phyloP scores from a whole-genome alignment of 2,329 filamentous ascomycete species.

The Xylariaceae sp. region DNA sequence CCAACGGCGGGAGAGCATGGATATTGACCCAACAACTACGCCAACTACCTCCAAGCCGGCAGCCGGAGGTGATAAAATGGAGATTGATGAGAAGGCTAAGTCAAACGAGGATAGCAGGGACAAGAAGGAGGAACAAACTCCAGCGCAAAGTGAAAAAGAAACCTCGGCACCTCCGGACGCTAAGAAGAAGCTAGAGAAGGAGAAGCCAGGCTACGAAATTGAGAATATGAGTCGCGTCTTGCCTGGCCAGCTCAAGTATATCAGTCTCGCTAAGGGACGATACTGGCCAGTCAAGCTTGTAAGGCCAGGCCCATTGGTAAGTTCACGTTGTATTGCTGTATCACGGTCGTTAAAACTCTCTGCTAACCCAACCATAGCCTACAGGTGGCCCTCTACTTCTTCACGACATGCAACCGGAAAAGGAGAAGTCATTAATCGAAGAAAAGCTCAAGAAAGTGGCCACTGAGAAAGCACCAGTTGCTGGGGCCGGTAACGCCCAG shows the following conservation, averaged over 20 bases:
- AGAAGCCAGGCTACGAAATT: conserved; percentile 95
- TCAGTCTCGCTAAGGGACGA: conserved; percentile 87
- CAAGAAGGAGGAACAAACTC: conserved; percentile 62
- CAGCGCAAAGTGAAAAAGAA: conserved; percentile 63
- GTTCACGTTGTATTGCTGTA: conserved; percentile 34
- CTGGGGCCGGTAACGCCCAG: conserved; percentile 40
- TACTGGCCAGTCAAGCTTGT: conserved; percentile 82
- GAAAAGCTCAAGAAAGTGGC: conserved; percentile 87
- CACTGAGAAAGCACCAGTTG: conserved; percentile 66
- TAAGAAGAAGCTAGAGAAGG: conserved; percentile 93
- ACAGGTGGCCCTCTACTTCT: conserved; percentile 95
- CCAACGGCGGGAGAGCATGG: conserved; percentile 91
- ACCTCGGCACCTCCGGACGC: conserved; percentile 56
- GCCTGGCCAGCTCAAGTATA: conserved; percentile 90
- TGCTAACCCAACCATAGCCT: conserved; percentile 65
- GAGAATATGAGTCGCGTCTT: conserved; percentile 97
- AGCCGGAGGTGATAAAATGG: conserved; percentile 82
- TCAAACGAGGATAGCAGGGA: conserved; percentile 60
- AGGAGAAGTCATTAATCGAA: conserved; percentile 82
- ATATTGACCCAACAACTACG: conserved; percentile 80
- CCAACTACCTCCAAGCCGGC: conserved; percentile 67
- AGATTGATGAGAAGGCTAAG: conserved; percentile 69
- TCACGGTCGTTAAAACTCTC: background rate
- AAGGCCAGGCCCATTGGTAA: conserved; percentile 61
- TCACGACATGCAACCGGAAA: conserved; percentile 78